Conservation (phyloP, 2,329 filamentous ascomycete species). For the Ophiobolus disseminans region DNA sequence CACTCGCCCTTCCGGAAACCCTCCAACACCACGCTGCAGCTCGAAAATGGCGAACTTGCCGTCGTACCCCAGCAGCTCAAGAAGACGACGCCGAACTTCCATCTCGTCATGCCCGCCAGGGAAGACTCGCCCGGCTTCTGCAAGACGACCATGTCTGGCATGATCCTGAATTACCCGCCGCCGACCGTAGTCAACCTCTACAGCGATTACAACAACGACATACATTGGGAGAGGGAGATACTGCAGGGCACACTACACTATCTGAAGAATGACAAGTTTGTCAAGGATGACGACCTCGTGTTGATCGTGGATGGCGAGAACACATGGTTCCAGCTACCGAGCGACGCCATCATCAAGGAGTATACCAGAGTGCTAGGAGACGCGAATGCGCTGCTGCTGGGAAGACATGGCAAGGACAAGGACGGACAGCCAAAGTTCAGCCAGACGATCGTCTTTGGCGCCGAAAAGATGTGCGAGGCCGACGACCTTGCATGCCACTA, state of each 20-base stretch:
- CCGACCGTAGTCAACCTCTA: conserved; percentile 61
- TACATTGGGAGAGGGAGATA: conserved; percentile 53
- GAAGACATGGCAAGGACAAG: conserved; percentile 55
- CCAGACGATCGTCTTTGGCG: conserved; percentile 64
- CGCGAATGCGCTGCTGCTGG: conserved; percentile 60
- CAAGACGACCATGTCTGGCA: conserved; percentile 63
- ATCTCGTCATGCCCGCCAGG: conserved; percentile 62
- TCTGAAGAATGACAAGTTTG: conserved; percentile 55
- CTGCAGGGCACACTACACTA: conserved; percentile 57
- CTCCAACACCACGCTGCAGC: conserved; percentile 43
- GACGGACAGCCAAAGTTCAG: conserved; percentile 45
- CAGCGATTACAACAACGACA: conserved; percentile 21
- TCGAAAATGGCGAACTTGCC: conserved; percentile 42
- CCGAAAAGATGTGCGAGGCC: conserved; percentile 61
- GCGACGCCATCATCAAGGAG: conserved; percentile 67
- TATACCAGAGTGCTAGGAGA: conserved; percentile 64
- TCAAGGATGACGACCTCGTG: conserved; percentile 66
- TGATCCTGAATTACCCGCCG: conserved; percentile 66
- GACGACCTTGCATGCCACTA: conserved; percentile 60
- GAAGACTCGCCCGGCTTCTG: conserved; percentile 61
- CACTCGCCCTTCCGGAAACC: conserved; percentile 37
- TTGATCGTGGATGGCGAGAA: conserved; percentile 70
- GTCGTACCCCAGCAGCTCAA: conserved; percentile 37
- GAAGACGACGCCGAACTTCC: conserved; percentile 54
- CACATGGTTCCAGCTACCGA: conserved; percentile 70